phyloP scores from a whole-genome alignment of 169 alveolate genomes.

The Perkinsus olseni region DNA sequence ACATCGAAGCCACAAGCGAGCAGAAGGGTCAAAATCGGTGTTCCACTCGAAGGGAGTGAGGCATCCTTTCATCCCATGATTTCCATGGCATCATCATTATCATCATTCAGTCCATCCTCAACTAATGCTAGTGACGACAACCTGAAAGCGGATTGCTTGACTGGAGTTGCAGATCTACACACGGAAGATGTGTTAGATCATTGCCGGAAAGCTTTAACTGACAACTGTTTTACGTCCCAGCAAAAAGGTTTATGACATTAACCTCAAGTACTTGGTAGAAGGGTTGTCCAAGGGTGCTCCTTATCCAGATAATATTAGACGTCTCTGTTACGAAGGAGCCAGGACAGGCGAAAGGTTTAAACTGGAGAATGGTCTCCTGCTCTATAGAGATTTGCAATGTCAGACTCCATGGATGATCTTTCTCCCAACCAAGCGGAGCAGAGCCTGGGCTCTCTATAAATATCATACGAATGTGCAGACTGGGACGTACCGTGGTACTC shows the following conservation, averaged over 20 bases:
- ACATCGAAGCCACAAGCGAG: neutral
- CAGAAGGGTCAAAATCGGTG: neutral
- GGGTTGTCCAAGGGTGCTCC: neutral
- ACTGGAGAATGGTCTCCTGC: neutral
- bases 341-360: neutral
- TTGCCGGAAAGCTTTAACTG: neutral
- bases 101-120: neutral
- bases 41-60: neutral
- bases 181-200: neutral
- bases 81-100: neutral
- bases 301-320: neutral
- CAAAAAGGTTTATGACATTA: neutral
- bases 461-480: neutral
- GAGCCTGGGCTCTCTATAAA: neutral
- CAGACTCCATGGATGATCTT: neutral
- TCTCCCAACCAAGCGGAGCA: neutral
- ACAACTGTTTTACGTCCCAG: neutral
- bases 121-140: neutral
- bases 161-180: neutral
- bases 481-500: neutral
- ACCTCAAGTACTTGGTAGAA: neutral
- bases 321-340: neutral
- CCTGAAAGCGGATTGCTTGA: neutral
- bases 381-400: neutral
- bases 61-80: neutral